Evolutionary conservation across 371 early-diverging fungal species (phyloP), one percentile per base, ranked within the genome.

Genomic region (Mucor velutinosus): DNA sequence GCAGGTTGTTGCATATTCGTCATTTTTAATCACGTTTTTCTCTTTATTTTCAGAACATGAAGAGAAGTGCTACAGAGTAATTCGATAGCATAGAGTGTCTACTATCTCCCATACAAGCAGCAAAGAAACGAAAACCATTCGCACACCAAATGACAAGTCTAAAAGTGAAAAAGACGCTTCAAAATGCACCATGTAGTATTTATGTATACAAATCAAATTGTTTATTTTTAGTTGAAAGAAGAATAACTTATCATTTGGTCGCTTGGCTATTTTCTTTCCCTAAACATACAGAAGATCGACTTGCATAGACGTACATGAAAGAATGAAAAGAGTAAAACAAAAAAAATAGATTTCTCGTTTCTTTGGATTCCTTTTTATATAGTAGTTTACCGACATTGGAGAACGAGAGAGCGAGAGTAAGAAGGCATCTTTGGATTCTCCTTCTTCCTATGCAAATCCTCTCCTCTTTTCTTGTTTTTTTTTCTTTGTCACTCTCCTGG

Each of bases 1-100:
- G 64, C 63, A 70, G 33, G 41, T 27, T n/a, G 51, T 58, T 70
- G 61, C 69, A 62, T 64, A 64, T 69, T 73, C 73, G 73, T 69
- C 71, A 71, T 74, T 65, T 74, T 67, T 68, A 71, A 65, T 71
- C 71, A 70, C 67, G 71, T 70, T 65, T 17, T 64, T 53, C 53
- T 21, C 23, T 21, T 21, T 21, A 11, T 25, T 21, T 23, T 27
- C 27, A 53, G 4, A 53, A 4, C 53, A 25, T 14, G 15, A 53
- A 2, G 14, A 15, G 4, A 7, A 35, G 37, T 1, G 3, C 0
- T 35, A 12, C 37, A 12, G 17, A 4, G 17, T 17, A 5, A 41
- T 17, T 41, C 17, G 41, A 41, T 0, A 41, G 15, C 4, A 17
- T 5, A 41, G 41, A 41, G 17, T 41, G 17, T 17, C 41, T 41